These are phyloP conservation scores for Clavispora carvajalis DNA, from an alignment of 805 yeast species.

Conservation along the genomic window DNA sequence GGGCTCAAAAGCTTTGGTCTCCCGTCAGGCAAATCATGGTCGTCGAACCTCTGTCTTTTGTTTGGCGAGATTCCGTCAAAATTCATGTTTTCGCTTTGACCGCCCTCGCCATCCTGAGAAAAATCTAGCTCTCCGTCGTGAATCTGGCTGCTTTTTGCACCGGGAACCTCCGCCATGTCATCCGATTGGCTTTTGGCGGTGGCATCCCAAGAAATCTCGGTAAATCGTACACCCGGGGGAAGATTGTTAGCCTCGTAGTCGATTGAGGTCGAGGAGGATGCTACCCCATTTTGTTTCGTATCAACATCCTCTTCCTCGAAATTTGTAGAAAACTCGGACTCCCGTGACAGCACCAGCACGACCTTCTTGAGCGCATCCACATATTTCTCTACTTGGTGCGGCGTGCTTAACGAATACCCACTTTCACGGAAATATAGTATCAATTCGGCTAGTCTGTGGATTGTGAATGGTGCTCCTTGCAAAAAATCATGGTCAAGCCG, in stretches of 20 bases:
- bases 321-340: not conserved
- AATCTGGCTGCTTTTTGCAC: too few species aligned
- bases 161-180: not conserved
- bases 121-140: not conserved
- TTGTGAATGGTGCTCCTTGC: slow-evolving; percentile 15
- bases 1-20: not conserved
- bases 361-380: slow-evolving; percentile 11
- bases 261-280: not conserved
- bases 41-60: not conserved
- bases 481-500: slow-evolving; percentile 18
- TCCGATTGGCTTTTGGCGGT: not conserved
- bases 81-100: too few species aligned
- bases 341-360: slow-evolving; percentile 2
- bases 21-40: not conserved
- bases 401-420: slow-evolving; percentile 11
- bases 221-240: slow-evolving; percentile 11
- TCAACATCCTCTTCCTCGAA: not conserved
- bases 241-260: slow-evolving; percentile 7
- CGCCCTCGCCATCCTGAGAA: too few species aligned
- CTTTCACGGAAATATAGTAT: slow-evolving; percentile 9
- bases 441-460: slow-evolving; percentile 14
- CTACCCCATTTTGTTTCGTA: not conserved
- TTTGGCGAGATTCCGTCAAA: not conserved
- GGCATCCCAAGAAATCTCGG: slow-evolving; percentile 6
- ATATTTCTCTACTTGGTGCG: slow-evolving; percentile 12